phyloP scores from a whole-genome alignment of 192 early-diverging fungal genomes.

The Coemansia sp. region DNA sequence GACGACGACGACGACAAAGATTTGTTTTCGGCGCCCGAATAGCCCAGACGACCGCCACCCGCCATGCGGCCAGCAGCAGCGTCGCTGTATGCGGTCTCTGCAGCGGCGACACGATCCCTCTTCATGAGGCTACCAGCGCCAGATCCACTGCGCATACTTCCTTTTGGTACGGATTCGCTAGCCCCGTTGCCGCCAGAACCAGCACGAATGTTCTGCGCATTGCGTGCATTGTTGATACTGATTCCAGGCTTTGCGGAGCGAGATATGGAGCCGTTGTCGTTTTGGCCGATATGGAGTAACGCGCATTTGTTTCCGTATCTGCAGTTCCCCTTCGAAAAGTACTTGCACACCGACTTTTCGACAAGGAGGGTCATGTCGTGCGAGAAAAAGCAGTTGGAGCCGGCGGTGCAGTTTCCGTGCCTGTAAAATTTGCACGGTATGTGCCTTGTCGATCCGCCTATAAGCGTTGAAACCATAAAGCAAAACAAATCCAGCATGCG shows the following conservation, averaged over 20 bases:
- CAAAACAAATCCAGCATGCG: conserved; percentile 1
- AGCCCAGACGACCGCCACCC: not conserved
- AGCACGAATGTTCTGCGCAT: conserved; percentile 10
- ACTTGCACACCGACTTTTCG: conserved; percentile 71
- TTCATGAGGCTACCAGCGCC: conserved; percentile 10
- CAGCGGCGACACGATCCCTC: conserved; percentile 11
- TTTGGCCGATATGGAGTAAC: conserved; percentile 39
- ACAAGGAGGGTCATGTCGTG: conserved; percentile 65
- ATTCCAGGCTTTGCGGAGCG: conserved; percentile 10
- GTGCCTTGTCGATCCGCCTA: conserved; percentile 58
- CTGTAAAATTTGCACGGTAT: conserved; percentile 83
- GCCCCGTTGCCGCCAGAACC: not conserved
- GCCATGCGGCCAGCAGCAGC: conserved; percentile 13
- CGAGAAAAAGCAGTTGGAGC: conserved; percentile 72
- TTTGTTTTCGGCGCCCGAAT: conserved; percentile 3
- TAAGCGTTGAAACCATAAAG: conserved; percentile 5
- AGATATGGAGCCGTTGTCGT: not conserved
- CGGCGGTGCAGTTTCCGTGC: conserved; percentile 73
- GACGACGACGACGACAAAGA: not conserved
- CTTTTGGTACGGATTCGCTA: not conserved
- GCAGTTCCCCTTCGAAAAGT: conserved; percentile 77
- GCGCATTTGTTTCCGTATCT: conserved; percentile 79
- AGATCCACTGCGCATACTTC: conserved; percentile 7
- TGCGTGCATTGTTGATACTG: not conserved
- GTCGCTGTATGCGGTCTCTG: conserved; percentile 25